Evolutionary conservation across 1,284 basidiomycete species (phyloP).

Genomic region (Gomphus bonarii): DNA sequence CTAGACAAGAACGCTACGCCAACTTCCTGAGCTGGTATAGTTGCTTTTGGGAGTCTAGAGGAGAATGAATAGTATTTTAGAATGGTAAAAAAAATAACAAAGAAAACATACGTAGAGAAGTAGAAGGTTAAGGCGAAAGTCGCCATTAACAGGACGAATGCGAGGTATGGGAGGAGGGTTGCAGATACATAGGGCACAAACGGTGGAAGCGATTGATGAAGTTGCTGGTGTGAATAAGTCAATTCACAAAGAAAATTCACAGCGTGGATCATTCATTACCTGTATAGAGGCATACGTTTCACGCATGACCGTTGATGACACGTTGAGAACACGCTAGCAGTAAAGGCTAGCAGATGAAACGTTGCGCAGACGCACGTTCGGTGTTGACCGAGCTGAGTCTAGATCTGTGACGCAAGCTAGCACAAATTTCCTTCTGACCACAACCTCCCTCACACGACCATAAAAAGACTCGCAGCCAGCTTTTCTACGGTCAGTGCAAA

Average conservation of each 20-base stretch:
- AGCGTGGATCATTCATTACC: constrained; percentile 20
- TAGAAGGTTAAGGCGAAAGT: constrained; percentile 81
- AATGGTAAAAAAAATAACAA: not conserved
- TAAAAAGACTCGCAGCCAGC: not conserved
- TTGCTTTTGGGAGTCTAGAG: constrained; percentile 58
- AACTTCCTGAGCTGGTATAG: constrained; percentile 58
- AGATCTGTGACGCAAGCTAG: constrained; percentile 10
- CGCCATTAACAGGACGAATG: constrained; percentile 56
- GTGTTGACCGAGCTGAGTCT: constrained; percentile 6
- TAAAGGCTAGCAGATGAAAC: not conserved
- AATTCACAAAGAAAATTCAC: not conserved
- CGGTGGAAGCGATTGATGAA: constrained; percentile 42
- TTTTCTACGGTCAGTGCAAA: constrained; percentile 2
- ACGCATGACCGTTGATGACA: constrained; percentile 22
- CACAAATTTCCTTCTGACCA: constrained; percentile 12
- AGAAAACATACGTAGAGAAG: constrained; percentile 68
- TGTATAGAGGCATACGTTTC: constrained; percentile 30
- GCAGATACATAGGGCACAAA: constrained; percentile 65
- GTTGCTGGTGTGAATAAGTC: constrained; percentile 28
- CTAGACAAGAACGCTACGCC: constrained; percentile 65
- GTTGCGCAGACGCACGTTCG: not conserved
- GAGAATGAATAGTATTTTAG: constrained; percentile 10
- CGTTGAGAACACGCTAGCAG: constrained; percentile 3
- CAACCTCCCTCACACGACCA: constrained; percentile 10
- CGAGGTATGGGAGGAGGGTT: constrained; percentile 58